Conservation (phyloP, 352 stramenopile genomes). For the Globisporangium apiculatum region DNA sequence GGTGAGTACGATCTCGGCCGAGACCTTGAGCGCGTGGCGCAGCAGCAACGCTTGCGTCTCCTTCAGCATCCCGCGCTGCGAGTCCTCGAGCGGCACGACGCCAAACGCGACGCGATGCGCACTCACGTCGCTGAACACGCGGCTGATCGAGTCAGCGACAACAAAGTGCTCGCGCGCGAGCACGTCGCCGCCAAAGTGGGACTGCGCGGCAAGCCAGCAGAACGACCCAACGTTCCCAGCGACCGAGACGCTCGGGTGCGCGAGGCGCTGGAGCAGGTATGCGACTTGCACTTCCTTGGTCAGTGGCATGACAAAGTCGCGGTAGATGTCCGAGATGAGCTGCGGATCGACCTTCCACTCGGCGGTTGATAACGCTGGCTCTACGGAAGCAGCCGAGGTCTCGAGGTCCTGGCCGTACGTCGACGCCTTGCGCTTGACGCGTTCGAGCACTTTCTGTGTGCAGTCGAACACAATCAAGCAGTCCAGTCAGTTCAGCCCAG, state of each 20-base stretch:
- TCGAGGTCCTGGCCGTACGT: slow-evolving; percentile 91
- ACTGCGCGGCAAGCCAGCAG: slow-evolving; percentile 64
- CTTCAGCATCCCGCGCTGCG: slow-evolving; percentile 80
- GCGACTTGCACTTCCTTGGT: slow-evolving; percentile 98
- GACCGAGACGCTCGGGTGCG: slow-evolving; percentile 72
- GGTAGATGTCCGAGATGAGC: slow-evolving; percentile 95
- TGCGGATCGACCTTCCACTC: slow-evolving; percentile 93
- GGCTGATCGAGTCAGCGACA: slow-evolving; percentile 47
- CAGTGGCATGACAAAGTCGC: slow-evolving; percentile 97
- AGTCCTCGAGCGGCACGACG: slow-evolving; percentile 85
- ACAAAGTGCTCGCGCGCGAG: slow-evolving; percentile 48
- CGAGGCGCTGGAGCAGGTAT: slow-evolving; percentile 81
- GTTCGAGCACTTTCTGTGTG: slow-evolving; percentile 77
- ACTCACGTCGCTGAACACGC: slow-evolving; percentile 76
- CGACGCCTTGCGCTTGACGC: slow-evolving; percentile 94
- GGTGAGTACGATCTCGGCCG: slow-evolving; percentile 61
- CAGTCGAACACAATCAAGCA: not conserved
- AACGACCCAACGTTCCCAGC: slow-evolving; percentile 65
- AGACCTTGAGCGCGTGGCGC: slow-evolving; percentile 67
- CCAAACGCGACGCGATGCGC: slow-evolving; percentile 76
- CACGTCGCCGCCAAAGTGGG: slow-evolving; percentile 50
- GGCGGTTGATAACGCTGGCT: slow-evolving; percentile 16
- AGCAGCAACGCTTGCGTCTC: slow-evolving; percentile 76
- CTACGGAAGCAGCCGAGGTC: slow-evolving; percentile 25
- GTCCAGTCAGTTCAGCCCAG: not conserved